Base-by-base conservation (phyloP, 2,329 filamentous ascomycete genomes). In the Fusarium udum region DNA sequence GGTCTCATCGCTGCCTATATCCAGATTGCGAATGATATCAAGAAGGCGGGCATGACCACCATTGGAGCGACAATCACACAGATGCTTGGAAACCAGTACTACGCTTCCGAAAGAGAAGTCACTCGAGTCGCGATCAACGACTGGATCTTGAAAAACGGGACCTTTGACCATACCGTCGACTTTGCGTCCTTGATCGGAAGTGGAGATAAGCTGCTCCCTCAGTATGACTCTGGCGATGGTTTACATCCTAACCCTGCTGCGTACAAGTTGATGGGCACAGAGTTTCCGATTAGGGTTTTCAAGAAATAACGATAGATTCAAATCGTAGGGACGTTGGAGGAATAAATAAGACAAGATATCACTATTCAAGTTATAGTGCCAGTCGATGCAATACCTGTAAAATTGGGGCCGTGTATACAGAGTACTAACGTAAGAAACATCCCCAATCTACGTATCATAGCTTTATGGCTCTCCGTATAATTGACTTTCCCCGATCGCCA, bases 201-300 rank as follows among this genome's bases (percentile, higher is more conserved):
- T 1, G 71, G 70, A 36, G 71, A 73, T 4, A 73, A 40, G 20
- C 28, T 73, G 1, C 58, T 61, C 16, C 31, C 70, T 16, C 66
- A 67, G n/a, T 73, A 39, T 34, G 66, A 73, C 56, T 62, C 61
- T 8, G 71, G 66, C 1, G 71, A 73, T 36, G 70, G 71, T 45
- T 10, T 73, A 1, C 71, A 73, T 60, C 71, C 70, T 1, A 73
- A 73, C 22, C 70, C 71, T 14, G 34, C 53, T 22, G 71, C 66
- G 4, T 73, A 73, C 36, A 36, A 43, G 18, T 4, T 40, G 24
- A 73, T 73, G 66, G 71, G 71, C 7, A 48, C 42, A 16, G 42
- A 61, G 15, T 73, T 73, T 22, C 71, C 71, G 0, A 58, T 73
- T 1, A 6, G 58, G 5, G 9, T 67, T 4, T 73, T 73, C 0